Base-by-base conservation (phyloP, 202 grass and related monocot genomes). In the Setaria viridis region DNA sequence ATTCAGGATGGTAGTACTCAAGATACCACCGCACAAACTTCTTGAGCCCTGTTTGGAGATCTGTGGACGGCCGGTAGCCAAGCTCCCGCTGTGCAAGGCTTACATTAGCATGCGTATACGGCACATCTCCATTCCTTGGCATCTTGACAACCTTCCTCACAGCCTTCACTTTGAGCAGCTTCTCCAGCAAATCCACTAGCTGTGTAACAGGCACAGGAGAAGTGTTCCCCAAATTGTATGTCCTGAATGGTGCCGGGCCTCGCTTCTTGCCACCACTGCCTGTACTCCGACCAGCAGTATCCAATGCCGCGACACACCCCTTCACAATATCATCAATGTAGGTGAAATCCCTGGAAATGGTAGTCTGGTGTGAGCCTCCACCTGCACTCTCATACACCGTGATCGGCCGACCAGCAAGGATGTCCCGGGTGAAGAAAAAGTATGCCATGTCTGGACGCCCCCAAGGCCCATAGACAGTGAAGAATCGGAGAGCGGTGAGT, bases 401-500 rank as follows among this genome's bases (percentile, higher is more conserved):
- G 41, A 93, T 93, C 30, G 94, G 87, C 43, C 76, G 82, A 39
- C 91, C 91, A 46, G 85, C 88, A 70, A 96, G 88, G 65, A 96
- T 96, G 83, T 96, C 94, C 68, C 78, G 72, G 79, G 95, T 97
- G 88, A 97, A 97, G 90, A 89, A 97, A 81, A 93, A 97, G 85
- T 94, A 97, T 0, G 94, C 94, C 94, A 97, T 97, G 73, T 97
- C 94, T 0, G 94, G 94, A 64, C 94, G 92, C 64, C 95, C 95
- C 92, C 95, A 97, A 4, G 95, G 95, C 11, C 95, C 95, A 39
- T 97, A 94, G 0, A 97, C 94, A 48, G 94, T 94, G 70, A 97
- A 97, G 67, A 97, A 97, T 5, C 94, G 85, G 35, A 97, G 89
- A 4, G 90, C 94, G 1, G 94, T 97, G 74, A 97, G 89, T 32